These are phyloP conservation scores for Extremus antarcticus DNA, from an alignment of 495 filamentous ascomycete genomes.

Conservation along the genomic window DNA sequence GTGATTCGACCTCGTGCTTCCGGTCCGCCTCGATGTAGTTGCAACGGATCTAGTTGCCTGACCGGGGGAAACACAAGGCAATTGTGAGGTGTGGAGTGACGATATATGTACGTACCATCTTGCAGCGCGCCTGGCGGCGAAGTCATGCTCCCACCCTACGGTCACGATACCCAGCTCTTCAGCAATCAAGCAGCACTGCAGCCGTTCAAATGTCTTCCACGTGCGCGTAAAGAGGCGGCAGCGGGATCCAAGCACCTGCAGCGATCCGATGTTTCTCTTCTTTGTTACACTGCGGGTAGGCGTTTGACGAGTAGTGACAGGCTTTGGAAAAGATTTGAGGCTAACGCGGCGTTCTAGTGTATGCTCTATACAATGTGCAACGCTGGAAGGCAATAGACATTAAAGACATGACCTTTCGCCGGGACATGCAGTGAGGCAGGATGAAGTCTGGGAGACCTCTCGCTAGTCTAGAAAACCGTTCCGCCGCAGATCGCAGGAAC, in stretches of 20 bases:
- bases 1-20: not conserved
- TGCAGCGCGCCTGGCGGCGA: not conserved
- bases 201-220: not conserved
- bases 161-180: not conserved
- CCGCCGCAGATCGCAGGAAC: too few relatives aligned
- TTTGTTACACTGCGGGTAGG: not conserved
- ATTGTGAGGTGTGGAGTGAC: not conserved
- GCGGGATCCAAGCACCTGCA: not conserved
- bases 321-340: not conserved
- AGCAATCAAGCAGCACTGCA: not conserved
- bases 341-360: not conserved
- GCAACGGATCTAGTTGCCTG: not conserved
- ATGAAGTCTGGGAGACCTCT: too few relatives aligned
- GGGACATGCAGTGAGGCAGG: too few relatives aligned
- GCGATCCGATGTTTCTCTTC: not conserved
- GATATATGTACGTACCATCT: not conserved
- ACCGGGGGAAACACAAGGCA: not conserved
- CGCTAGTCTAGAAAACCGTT: too few relatives aligned
- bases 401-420: too few relatives aligned
- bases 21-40: not conserved
- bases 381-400: too few relatives aligned
- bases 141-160: not conserved
- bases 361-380: not conserved
- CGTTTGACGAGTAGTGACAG: not conserved
- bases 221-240: not conserved